Conservation (phyloP, 371 early-diverging fungal species). For the Lichtheimia corymbifera region DNA sequence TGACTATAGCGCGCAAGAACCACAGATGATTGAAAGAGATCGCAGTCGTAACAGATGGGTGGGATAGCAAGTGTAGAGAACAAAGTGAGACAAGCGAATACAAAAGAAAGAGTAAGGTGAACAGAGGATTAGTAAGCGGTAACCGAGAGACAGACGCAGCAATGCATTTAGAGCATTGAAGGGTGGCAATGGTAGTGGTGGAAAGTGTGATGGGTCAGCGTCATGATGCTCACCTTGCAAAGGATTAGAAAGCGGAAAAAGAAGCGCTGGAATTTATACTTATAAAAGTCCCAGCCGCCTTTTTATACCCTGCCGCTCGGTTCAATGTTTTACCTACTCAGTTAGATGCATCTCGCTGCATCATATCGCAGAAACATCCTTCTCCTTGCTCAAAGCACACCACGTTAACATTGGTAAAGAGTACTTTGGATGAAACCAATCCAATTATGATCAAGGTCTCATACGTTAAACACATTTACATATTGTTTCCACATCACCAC, state of each 20-base stretch:
- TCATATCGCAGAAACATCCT: too few species aligned
- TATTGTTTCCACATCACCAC: too few species aligned
- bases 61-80: too few species aligned
- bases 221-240: constrained; percentile 17
- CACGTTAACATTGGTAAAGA: too few species aligned
- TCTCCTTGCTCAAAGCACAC: too few species aligned
- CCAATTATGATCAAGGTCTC: too few species aligned
- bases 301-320: too few species aligned
- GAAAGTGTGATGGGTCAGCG: neutral
- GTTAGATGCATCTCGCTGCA: too few species aligned
- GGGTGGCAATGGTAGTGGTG: neutral
- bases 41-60: neutral
- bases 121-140: neutral
- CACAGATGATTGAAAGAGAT: neutral
- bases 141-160: neutral
- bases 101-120: neutral
- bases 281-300: too few species aligned
- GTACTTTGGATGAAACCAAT: too few species aligned
- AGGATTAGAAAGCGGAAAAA: constrained; percentile 15
- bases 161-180: neutral
- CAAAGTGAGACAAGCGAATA: neutral
- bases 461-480: too few species aligned
- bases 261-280: constrained; percentile 7
- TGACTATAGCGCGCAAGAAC: neutral
- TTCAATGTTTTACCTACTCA: too few species aligned